phyloP scores from a whole-genome alignment of 345 rosid genomes.

The Isatis tinctoria region DNA sequence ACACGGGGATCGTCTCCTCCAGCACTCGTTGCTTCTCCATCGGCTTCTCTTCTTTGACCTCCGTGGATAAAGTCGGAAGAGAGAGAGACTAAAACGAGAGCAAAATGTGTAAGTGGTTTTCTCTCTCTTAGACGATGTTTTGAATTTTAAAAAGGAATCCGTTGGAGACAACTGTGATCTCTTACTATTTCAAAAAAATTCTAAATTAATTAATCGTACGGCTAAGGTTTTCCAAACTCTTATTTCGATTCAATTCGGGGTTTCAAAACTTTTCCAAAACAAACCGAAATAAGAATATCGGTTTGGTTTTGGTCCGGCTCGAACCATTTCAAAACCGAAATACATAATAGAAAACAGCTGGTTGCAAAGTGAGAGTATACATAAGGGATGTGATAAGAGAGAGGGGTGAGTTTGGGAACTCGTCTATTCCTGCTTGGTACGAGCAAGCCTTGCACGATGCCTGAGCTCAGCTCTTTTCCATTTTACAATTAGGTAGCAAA shows the following conservation, averaged over 20 bases:
- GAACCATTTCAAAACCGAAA: background rate
- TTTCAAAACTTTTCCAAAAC: constrained; percentile 6
- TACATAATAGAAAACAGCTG: background rate
- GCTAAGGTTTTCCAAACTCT: background rate
- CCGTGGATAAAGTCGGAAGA: too few relatives aligned
- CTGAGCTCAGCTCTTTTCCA: constrained; percentile 98
- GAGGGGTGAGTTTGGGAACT: background rate
- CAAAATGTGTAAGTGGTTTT: background rate
- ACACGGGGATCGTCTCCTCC: constrained; percentile 65
- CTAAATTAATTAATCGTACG: background rate
- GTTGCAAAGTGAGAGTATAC: background rate
- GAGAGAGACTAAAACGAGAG: background rate
- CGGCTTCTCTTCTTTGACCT: too few relatives aligned
- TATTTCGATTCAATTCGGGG: background rate
- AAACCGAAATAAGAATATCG: background rate
- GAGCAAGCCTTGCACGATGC: constrained; percentile 78
- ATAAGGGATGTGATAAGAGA: background rate
- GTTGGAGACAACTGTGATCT: constrained; percentile 26
- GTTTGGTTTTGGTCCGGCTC: background rate
- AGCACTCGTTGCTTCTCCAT: constrained; percentile 1
- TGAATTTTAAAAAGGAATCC: constrained; percentile 47
- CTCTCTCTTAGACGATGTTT: constrained; percentile 11
- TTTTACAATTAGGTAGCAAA: constrained; percentile 73
- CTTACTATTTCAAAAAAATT: background rate
- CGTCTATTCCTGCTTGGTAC: constrained; percentile 63